phyloP scores from a whole-genome alignment of 495 filamentous ascomycete species.

The Aspergillus olivimuriae region DNA sequence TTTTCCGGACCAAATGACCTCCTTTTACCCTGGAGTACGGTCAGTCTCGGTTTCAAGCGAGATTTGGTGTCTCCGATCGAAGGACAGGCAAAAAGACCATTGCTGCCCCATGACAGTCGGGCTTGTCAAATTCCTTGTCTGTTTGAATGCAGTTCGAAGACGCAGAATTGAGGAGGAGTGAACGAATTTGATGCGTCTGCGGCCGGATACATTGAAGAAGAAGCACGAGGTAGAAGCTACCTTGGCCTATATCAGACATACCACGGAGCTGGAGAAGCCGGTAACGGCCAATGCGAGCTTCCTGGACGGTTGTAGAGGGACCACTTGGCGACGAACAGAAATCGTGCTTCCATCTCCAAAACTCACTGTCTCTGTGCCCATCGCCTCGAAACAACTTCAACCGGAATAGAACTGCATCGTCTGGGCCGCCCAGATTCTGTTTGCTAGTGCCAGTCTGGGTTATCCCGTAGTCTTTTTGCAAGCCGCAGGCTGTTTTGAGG shows the following conservation, averaged over 20 bases:
- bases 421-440: slow-evolving; percentile 27
- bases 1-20: too few relatives aligned
- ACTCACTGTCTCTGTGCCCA: slow-evolving; percentile 52
- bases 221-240: slow-evolving; percentile 47
- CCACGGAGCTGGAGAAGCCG: slow-evolving; percentile 28
- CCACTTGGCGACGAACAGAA: slow-evolving; percentile 36
- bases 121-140: slow-evolving; percentile 50
- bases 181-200: slow-evolving; percentile 28
- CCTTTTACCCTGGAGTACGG: slow-evolving; percentile 25
- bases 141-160: slow-evolving; percentile 35
- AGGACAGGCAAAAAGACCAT: slow-evolving; percentile 25
- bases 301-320: slow-evolving; percentile 31
- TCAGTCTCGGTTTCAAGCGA: slow-evolving; percentile 22
- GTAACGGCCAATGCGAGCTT: slow-evolving; percentile 24
- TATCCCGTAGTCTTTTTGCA: slow-evolving; percentile 36
- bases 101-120: slow-evolving; percentile 53
- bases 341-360: too few relatives aligned
- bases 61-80: slow-evolving; percentile 21
- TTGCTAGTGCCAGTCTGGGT: slow-evolving; percentile 28
- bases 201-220: slow-evolving; percentile 21
- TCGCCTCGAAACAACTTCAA: background rate
- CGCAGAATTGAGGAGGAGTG: slow-evolving; percentile 42
- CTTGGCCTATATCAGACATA: slow-evolving; percentile 37
- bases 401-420: slow-evolving; percentile 33
- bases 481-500: slow-evolving; percentile 24